Evolutionary conservation across 75 land plant genomes (phyloP).

Genomic region (Sequoia sempervirens): DNA sequence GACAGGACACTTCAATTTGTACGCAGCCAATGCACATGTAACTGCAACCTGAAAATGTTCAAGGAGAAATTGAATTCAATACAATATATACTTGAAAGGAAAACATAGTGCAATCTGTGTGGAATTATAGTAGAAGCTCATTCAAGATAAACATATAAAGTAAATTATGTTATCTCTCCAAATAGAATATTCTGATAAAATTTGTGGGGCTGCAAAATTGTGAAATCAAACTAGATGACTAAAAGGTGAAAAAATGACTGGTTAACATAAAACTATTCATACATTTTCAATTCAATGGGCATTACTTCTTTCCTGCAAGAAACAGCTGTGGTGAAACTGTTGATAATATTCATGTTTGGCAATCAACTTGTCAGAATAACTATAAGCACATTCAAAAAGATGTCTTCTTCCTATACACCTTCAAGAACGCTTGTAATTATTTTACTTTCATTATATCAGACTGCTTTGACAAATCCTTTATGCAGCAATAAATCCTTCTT

Average conservation of each 20-base stretch:
- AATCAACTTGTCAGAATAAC: background rate
- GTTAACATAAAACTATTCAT: background rate
- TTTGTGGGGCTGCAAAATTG: background rate
- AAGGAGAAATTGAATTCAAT: background rate
- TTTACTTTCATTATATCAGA: background rate
- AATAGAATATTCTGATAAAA: no score
- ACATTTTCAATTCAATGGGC: background rate
- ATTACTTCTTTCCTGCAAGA: background rate
- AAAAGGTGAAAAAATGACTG: background rate
- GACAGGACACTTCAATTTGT: slow-evolving; percentile 64
- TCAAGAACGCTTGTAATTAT: background rate
- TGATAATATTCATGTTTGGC: background rate
- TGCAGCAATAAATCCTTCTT: background rate
- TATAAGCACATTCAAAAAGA: background rate
- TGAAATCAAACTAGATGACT: background rate
- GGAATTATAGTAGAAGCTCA: background rate
- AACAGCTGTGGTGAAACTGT: background rate
- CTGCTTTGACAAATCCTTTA: background rate
- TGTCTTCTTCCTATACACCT: background rate
- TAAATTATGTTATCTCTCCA: background rate
- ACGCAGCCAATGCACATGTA: slow-evolving; percentile 91
- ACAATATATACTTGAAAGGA: background rate
- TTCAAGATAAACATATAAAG: background rate
- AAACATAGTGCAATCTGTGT: background rate
- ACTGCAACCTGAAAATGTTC: slow-evolving; percentile 46